Evolutionary conservation across 1,284 basidiomycete genomes (phyloP), one percentile per base, ranked within the genome.

Genomic region (Peniophora sp.): DNA sequence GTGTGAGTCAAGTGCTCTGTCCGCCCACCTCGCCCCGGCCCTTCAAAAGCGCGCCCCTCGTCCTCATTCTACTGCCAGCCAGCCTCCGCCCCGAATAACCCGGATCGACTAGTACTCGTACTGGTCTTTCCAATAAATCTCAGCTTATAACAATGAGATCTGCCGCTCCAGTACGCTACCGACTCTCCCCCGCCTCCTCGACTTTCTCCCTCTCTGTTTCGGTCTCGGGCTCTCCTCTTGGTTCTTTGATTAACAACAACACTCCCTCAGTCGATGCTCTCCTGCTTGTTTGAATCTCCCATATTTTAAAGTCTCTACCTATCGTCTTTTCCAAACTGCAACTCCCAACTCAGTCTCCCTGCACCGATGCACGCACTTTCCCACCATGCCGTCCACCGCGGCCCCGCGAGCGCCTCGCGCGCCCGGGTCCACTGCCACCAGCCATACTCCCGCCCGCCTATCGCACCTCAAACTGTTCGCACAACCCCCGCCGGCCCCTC

Each of bases 361-460:
- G 48, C 11, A 22, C 24, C 41, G 45, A 68, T 85, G 77, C 79
- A 83, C 69, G 68, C 80, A 15, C 63, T 80, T 32, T 68, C 75
- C 17, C 81, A 86, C 53, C 73, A 79, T 14, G 67, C 85, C 52
- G 74, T 83, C 69, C 83, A 85, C 63, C 70, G 84, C 70, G 83
- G 81, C 43, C 78, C 80, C n/a, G 37, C 37, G 47, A 76, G 79
- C 59, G 78, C 81, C 12, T 76, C 83, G 52, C 77, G 81, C 58
- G 69, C 78, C 46, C 70, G 81, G 64, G 70, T 80, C 60, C 81
- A 84, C 59, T 88, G 85, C 85, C 85, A 88, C 67, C 85, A 85
- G 18, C 55, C 88, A 88, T 65, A 63, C 67, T 68, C 58, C 67
- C 64, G 57, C 48, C 62, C 47, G 61, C 67, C 43, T 56, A 68